These are phyloP conservation scores for Phytophthora fragariae DNA, from an alignment of 352 stramenopile genomes.

Conservation along the genomic window DNA sequence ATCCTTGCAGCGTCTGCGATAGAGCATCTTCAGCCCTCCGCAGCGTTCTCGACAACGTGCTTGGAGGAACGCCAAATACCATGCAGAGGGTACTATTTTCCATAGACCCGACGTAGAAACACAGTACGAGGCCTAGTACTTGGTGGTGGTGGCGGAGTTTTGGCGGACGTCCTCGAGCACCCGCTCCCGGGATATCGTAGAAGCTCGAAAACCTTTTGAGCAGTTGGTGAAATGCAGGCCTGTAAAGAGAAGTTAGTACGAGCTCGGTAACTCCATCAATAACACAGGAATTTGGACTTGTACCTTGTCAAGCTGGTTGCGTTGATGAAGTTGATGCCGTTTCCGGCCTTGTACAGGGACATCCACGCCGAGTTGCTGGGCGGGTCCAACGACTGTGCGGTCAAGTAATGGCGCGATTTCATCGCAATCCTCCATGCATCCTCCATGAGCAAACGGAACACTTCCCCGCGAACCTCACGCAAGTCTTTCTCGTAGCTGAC, in stretches of 20 bases:
- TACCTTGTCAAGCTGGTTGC: slow-evolving; percentile 1
- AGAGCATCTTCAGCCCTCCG: too few relatives aligned
- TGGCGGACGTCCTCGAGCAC: neutral
- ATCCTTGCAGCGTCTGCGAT: too few relatives aligned
- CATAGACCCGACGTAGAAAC: slow-evolving; percentile 15
- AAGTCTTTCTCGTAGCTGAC: too few relatives aligned
- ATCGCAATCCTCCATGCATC: too few relatives aligned
- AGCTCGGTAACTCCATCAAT: too few relatives aligned
- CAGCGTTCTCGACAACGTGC: too few relatives aligned
- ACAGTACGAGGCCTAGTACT: neutral
- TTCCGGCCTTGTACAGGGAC: neutral
- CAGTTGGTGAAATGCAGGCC: neutral
- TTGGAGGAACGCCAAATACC: neutral
- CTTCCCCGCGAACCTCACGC: too few relatives aligned
- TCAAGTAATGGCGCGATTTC: neutral
- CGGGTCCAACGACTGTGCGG: neutral
- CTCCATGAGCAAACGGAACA: too few relatives aligned
- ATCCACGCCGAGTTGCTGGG: neutral
- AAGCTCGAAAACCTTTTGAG: neutral
- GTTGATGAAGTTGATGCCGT: slow-evolving; percentile 5
- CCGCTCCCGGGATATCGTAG: neutral
- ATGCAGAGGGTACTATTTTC: neutral
- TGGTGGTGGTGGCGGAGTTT: slow-evolving; percentile 13
- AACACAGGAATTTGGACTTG: neutral
- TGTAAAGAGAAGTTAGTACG: too few relatives aligned